A percentile compares a stretch with the other conserved stretches of the same genome.
Evolutionary conservation across 1,284 basidiomycete genomes (phyloP).

Genomic region (Ceratobasidium sp.): DNA sequence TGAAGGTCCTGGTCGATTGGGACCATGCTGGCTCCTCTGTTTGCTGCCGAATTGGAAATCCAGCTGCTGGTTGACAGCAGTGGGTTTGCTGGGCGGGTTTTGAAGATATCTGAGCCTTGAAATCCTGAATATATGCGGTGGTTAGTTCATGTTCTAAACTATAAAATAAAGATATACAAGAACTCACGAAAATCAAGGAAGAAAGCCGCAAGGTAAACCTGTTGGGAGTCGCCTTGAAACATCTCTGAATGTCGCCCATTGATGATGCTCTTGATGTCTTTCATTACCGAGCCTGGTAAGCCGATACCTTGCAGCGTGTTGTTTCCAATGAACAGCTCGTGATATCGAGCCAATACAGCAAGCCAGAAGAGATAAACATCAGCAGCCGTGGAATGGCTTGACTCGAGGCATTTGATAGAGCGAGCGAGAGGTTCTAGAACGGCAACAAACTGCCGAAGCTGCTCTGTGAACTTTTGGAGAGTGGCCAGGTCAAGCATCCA

Average conservation of each 20-base stretch:
- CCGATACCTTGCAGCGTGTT: background rate
- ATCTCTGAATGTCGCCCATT: constrained; percentile 37
- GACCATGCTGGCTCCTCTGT: background rate
- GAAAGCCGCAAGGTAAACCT: constrained; percentile 36
- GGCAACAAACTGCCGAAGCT: constrained; percentile 28
- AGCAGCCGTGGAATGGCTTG: constrained; percentile 30
- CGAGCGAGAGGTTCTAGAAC: constrained; percentile 41
- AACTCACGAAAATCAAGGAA: constrained; percentile 40
- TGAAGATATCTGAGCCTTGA: constrained; percentile 18
- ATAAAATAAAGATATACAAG: background rate
- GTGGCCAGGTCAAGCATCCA: constrained; percentile 21
- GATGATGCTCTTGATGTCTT: constrained; percentile 31
- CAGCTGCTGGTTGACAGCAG: constrained; percentile 13
- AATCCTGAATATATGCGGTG: background rate
- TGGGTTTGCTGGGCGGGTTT: background rate
- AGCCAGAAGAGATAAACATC: constrained; percentile 42
- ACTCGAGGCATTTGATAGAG: constrained; percentile 42
- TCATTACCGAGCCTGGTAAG: constrained; percentile 21
- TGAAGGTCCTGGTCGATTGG: constrained; percentile 28
- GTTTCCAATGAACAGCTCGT: constrained; percentile 32
- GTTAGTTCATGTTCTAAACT: background rate
- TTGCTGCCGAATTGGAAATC: background rate
- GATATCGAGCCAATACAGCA: constrained; percentile 29
- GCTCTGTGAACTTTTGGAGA: constrained; percentile 1
- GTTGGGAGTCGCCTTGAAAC: constrained; percentile 15